Percentiles rank a stretch among this genome's conserved stretches.
Evolutionary conservation across 805 yeast species (phyloP).

Genomic region (Candida krabiensis): DNA sequence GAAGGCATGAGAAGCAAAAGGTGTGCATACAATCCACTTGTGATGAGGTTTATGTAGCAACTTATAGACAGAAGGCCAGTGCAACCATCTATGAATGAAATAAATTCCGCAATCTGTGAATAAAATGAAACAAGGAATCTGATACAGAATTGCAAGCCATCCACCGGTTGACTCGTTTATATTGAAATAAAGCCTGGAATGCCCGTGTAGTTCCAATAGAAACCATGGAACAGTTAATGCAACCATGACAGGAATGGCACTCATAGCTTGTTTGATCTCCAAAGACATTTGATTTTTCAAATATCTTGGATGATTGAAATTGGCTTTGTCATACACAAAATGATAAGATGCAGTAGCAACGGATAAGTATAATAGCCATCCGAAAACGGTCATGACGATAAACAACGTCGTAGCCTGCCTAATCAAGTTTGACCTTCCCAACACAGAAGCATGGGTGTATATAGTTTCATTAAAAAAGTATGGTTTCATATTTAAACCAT

Average conservation of each 20-base stretch:
- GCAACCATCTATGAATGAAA: slow-evolving; percentile 87
- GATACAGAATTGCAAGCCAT: slow-evolving; percentile 60
- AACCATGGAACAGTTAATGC: slow-evolving; percentile 88
- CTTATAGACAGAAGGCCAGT: slow-evolving; percentile 89
- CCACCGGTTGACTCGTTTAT: slow-evolving; percentile 66
- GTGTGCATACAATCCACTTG: slow-evolving; percentile 98
- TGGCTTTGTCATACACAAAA: slow-evolving; percentile 81
- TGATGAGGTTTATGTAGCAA: slow-evolving; percentile 94
- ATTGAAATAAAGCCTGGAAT: slow-evolving; percentile 72
- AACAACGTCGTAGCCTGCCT: slow-evolving; percentile 73
- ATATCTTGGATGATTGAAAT: slow-evolving; percentile 94
- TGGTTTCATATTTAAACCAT: slow-evolving; percentile 45
- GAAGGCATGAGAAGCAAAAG: slow-evolving; percentile 98
- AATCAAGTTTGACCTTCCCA: slow-evolving; percentile 68
- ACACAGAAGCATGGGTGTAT: slow-evolving; percentile 62
- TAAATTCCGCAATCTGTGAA: slow-evolving; percentile 95
- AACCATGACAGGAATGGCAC: slow-evolving; percentile 91
- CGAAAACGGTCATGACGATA: slow-evolving; percentile 73
- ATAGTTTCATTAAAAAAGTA: slow-evolving; percentile 54
- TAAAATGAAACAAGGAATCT: slow-evolving; percentile 77
- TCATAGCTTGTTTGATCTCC: slow-evolving; percentile 75
- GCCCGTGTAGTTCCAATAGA: slow-evolving; percentile 77
- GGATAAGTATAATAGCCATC: slow-evolving; percentile 75
- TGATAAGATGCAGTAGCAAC: slow-evolving; percentile 77
- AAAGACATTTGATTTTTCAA: slow-evolving; percentile 87